These are phyloP conservation scores for Gynochthodes officinalis DNA, from an alignment of 257 asterid genomes.

Conservation along the genomic window DNA sequence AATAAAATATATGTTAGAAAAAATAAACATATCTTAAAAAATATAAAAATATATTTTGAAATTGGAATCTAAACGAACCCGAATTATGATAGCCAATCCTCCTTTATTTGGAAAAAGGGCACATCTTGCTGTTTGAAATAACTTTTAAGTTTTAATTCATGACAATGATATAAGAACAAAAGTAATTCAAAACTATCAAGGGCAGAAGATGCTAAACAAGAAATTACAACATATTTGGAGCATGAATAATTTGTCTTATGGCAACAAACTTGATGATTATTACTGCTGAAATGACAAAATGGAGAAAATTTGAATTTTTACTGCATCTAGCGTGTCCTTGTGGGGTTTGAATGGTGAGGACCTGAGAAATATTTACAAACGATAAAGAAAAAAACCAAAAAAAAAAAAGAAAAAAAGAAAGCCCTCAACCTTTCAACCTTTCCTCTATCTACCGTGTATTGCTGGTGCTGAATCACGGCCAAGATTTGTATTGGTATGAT, in stretches of 20 bases:
- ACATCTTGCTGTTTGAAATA: no score
- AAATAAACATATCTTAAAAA: no score
- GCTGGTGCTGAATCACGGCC: slow-evolving; percentile 12
- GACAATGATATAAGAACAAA: no score
- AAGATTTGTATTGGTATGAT: no score
- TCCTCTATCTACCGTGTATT: slow-evolving; percentile 3
- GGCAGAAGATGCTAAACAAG: background rate
- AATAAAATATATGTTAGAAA: no score
- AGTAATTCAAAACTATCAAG: no score
- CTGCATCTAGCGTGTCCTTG: slow-evolving; percentile 4
- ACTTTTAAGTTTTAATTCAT: no score
- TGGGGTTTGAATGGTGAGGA: slow-evolving; percentile 14
- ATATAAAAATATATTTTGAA: no score
- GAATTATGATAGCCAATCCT: no score
- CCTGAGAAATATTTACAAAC: slow-evolving; percentile 22
- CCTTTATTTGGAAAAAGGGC: no score
- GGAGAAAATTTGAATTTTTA: slow-evolving; percentile 18
- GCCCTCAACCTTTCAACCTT: background rate
- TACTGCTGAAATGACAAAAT: background rate
- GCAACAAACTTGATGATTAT: background rate
- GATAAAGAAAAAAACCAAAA: slow-evolving; percentile 8
- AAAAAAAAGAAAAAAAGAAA: background rate
- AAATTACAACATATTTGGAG: background rate
- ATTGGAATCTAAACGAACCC: no score
- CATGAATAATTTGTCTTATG: background rate